Evolutionary conservation across 225 moss, liverwort and hornwort species (phyloP), one percentile per base, ranked within the genome.

Genomic region (Thuidium tamariscinum): DNA sequence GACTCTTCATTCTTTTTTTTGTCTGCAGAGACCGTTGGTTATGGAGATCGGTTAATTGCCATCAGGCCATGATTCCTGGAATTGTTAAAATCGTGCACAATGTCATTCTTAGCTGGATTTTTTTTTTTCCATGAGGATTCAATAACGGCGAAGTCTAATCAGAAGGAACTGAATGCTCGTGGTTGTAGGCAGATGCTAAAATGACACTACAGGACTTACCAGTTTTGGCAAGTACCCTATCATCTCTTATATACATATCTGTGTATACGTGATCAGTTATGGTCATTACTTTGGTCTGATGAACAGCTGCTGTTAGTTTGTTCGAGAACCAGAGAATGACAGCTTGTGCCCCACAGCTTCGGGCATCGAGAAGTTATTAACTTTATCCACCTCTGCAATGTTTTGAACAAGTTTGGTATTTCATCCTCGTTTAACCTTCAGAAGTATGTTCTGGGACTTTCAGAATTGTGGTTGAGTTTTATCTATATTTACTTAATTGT

Each of bases 41-140:
- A 95, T 67, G 96, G 95, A 91, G 97, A 96, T 90, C 95, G 94
- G 27, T 85, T 96, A 46, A 95, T 97, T 84, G 95, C 96, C 46
- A 90, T 97, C 83, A 94, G 95, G 75, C 95, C 97, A 51, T 94
- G 94, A 61, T 95, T 95, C 60, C 88, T 32, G 92, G 88, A 70
- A 94, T 95, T 83, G 42, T 68, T 72, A 46, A 39, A 44, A 36
- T 52, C 48, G 42, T 79, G 79, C 55, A 67, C 32, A 52, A 20
- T 29, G 54, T 72, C 60, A 83, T 74, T 67, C 34, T 59, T 67
- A 66, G 74, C 29, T 60, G 23, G n/a, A 10, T 6, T 36, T 69
- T 34, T 74, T 86, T 89, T 83, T 72, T 44, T 4, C 41, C 23
- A 81, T 55, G 76, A 87, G 66, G 32, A 55, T 75, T 81, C 23